These are phyloP conservation scores for Neoboletus brunneissimus DNA, from an alignment of 768 basidiomycete species.

Conservation along the genomic window DNA sequence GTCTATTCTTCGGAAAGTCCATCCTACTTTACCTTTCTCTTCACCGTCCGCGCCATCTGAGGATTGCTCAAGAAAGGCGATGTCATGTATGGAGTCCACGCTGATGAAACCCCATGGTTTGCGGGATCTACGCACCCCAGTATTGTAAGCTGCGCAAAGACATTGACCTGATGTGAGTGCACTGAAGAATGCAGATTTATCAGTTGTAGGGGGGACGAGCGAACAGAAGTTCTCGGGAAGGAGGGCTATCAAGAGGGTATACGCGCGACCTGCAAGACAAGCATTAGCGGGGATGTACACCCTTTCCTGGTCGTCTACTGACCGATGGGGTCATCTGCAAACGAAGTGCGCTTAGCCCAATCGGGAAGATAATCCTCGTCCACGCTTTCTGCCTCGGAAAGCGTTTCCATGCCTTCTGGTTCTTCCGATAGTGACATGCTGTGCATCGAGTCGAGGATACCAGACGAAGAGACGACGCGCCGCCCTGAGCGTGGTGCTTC, in stretches of 20 bases:
- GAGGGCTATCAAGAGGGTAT: slow-evolving; percentile 56
- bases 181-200: slow-evolving; percentile 42
- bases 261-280: slow-evolving; percentile 53
- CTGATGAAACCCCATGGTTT: slow-evolving; percentile 89
- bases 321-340: slow-evolving; percentile 60
- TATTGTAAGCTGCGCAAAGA: slow-evolving; percentile 79
- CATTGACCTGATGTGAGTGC: slow-evolving; percentile 74
- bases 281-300: neutral
- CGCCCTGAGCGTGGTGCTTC: slow-evolving; percentile 30
- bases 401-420: slow-evolving; percentile 50
- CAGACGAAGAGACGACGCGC: slow-evolving; percentile 55
- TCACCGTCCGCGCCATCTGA: slow-evolving; percentile 35
- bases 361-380: slow-evolving; percentile 73
- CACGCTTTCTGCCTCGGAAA: slow-evolving; percentile 42
- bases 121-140: slow-evolving; percentile 72
- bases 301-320: slow-evolving; percentile 22
- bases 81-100: slow-evolving; percentile 74
- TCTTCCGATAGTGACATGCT: slow-evolving; percentile 52
- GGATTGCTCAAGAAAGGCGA: slow-evolving; percentile 60
- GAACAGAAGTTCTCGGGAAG: slow-evolving; percentile 56
- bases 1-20: slow-evolving; percentile 85
- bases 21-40: slow-evolving; percentile 54
- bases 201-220: slow-evolving; percentile 35
- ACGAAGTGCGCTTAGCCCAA: slow-evolving; percentile 68
- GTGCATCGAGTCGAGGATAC: slow-evolving; percentile 53